phyloP scores from a whole-genome alignment of 108 stramenopile species.

The Halocafeteria seosinensis region DNA sequence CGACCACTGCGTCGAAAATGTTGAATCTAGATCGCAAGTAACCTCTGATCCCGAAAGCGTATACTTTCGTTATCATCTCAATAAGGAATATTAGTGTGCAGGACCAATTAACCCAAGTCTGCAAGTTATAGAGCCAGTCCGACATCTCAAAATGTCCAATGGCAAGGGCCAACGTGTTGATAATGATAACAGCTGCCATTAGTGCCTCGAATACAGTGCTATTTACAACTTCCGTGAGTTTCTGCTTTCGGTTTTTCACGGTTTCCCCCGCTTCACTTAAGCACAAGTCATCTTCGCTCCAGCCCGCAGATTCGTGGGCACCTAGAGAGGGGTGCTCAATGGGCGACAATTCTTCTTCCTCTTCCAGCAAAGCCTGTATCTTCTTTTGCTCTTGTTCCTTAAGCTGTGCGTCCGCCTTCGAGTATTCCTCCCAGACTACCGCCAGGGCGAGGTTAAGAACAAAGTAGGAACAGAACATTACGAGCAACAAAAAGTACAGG shows the following conservation, averaged over 20 bases:
- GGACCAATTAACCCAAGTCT: too few species aligned
- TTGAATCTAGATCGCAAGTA: conserved; percentile 21
- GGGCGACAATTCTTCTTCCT: too few species aligned
- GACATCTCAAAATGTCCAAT: conserved; percentile 43
- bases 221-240: conserved; percentile 23
- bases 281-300: too few species aligned
- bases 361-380: conserved; percentile 3
- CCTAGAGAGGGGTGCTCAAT: too few species aligned
- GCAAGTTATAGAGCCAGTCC: too few species aligned
- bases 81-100: conserved; percentile 39
- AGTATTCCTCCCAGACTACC: conserved; percentile 17
- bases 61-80: conserved; percentile 33
- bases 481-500: conserved; percentile 1
- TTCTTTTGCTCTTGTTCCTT: conserved; percentile 7
- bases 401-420: conserved; percentile 17
- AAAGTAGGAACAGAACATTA: conserved; percentile 27
- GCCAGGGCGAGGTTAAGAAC: conserved; percentile 19
- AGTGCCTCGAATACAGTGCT: too few species aligned
- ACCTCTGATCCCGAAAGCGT: conserved; percentile 25
- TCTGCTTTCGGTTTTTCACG: conserved; percentile 13
- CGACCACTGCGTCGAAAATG: not conserved
- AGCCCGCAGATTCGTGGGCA: too few species aligned
- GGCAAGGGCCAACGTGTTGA: conserved; percentile 45
- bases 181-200: conserved; percentile 17
- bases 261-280: conserved; percentile 2